Evolutionary conservation across 495 filamentous ascomycete genomes (phyloP).

Genomic region (Neurospora tetrasperma): DNA sequence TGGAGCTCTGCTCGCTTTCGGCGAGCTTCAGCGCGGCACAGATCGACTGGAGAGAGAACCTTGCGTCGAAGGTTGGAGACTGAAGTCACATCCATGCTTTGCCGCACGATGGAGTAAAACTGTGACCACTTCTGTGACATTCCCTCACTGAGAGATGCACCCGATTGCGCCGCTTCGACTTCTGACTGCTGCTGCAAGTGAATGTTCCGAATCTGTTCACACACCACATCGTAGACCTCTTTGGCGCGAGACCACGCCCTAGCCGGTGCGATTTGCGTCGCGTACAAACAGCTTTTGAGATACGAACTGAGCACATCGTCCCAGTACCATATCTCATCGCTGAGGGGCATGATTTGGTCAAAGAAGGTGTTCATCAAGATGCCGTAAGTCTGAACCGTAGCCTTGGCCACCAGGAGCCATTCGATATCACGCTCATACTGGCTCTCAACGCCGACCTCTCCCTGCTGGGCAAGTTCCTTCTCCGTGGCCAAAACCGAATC

Average conservation of each 20-base stretch:
- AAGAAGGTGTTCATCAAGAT: constrained; percentile 61
- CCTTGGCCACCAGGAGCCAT: constrained; percentile 83
- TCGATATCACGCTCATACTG: constrained; percentile 63
- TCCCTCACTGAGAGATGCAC: background rate
- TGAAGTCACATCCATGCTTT: constrained; percentile 55
- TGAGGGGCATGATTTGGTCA: constrained; percentile 68
- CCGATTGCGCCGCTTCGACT: background rate
- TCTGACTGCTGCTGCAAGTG: constrained; percentile 13
- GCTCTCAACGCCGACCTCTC: constrained; percentile 17
- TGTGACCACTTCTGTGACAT: constrained; percentile 52
- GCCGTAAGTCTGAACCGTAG: constrained; percentile 75
- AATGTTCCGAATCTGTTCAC: constrained; percentile 24
- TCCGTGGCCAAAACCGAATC: constrained; percentile 38
- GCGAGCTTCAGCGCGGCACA: constrained; percentile 58
- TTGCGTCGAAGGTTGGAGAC: constrained; percentile 47
- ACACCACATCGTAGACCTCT: constrained; percentile 51
- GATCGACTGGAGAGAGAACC: constrained; percentile 59
- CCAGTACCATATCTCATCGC: constrained; percentile 88
- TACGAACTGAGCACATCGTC: constrained; percentile 68
- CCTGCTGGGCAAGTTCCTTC: constrained; percentile 6
- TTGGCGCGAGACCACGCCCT: constrained; percentile 56
- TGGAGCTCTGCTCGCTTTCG: constrained; percentile 57
- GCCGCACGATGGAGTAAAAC: constrained; percentile 72
- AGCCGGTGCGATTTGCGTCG: constrained; percentile 69
- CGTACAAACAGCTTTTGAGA: constrained; percentile 62